A percentile compares a stretch with the other conserved stretches of the same genome.
Conservation (phyloP, 2,329 filamentous ascomycete genomes). For the Ophiostoma piceae region DNA sequence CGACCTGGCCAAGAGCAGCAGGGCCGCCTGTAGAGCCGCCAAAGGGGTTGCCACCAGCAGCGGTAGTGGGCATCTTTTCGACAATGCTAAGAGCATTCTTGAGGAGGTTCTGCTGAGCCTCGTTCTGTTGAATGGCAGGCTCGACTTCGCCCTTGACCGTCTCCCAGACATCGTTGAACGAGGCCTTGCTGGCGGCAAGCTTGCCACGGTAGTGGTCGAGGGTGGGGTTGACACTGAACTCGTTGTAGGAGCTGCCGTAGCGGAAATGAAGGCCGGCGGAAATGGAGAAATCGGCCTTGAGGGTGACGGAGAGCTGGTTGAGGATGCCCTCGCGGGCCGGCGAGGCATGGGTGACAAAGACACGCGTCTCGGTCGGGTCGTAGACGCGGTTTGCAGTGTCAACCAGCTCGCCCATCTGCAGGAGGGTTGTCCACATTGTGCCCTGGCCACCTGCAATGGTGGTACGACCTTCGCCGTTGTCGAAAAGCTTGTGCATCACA, state of each 20-base stretch:
- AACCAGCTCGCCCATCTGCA: conserved; percentile 97
- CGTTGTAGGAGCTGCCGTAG: conserved; percentile 98
- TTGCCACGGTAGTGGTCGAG: conserved; percentile 98
- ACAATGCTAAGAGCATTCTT: conserved; percentile 89
- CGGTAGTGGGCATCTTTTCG: conserved; percentile 95
- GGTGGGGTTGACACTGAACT: conserved; percentile 97
- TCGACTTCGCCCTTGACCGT: conserved; percentile 95
- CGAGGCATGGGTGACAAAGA: conserved; percentile 95
- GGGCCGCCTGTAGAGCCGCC: conserved; percentile 75
- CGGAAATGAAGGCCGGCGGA: conserved; percentile 97
- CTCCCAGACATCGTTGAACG: conserved; percentile 99
- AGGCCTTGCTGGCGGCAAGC: conserved; percentile 93
- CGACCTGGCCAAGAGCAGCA: conserved; percentile 75
- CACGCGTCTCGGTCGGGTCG: conserved; percentile 91
- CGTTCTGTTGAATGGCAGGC: conserved; percentile 87
- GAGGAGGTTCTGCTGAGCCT: conserved; percentile 85
- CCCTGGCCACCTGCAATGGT: conserved; percentile 97
- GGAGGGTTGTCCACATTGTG: conserved; percentile 97
- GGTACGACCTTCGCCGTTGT: conserved; percentile 95
- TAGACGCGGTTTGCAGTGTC: conserved; percentile 98
- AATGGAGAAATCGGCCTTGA: conserved; percentile 97
- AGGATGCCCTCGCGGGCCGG: conserved; percentile 92
- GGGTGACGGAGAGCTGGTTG: conserved; percentile 93
- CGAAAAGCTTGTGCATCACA: conserved; percentile 99
- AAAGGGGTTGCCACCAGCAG: conserved; percentile 94